Evolutionary conservation across 768 basidiomycete genomes (phyloP).

Genomic region (Calocybe gangraenosa): DNA sequence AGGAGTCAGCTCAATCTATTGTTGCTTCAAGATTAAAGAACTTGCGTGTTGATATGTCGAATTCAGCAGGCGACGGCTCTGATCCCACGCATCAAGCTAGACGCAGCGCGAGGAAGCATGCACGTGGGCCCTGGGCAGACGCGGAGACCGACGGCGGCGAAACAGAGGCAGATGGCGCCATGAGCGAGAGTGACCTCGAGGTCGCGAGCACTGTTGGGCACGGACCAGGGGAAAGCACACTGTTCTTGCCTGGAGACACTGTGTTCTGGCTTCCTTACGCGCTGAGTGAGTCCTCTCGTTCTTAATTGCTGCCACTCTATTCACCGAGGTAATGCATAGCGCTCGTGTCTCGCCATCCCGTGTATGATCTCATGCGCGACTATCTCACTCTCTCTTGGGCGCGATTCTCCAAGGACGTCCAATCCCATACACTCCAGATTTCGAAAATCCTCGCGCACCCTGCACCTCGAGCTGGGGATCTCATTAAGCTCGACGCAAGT

Average conservation of each 20-base stretch:
- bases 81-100: slow-evolving; percentile 61
- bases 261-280: slow-evolving; percentile 96
- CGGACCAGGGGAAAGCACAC: slow-evolving; percentile 81
- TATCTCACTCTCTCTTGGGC: slow-evolving; percentile 96
- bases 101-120: slow-evolving; percentile 48
- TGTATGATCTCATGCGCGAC: slow-evolving; percentile 94
- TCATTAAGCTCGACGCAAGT: slow-evolving; percentile 83
- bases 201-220: slow-evolving; percentile 77
- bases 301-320: slow-evolving; percentile 9
- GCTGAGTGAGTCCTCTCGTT: slow-evolving; percentile 54
- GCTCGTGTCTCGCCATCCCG: slow-evolving; percentile 86
- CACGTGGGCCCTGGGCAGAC: slow-evolving; percentile 69
- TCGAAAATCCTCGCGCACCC: slow-evolving; percentile 86
- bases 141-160: slow-evolving; percentile 73
- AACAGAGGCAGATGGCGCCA: slow-evolving; percentile 67
- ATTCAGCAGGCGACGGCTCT: slow-evolving; percentile 35
- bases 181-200: slow-evolving; percentile 87
- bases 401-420: slow-evolving; percentile 90
- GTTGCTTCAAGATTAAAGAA: slow-evolving; percentile 65
- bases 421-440: slow-evolving; percentile 87
- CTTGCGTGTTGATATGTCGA: slow-evolving; percentile 51
- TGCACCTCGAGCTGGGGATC: slow-evolving; percentile 81
- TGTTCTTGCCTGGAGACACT: slow-evolving; percentile 85
- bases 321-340: slow-evolving; percentile 35
- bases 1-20: slow-evolving; percentile 75